Evolutionary conservation across 345 rosid species (phyloP), one percentile per base, ranked within the genome.

Genomic region (Dovyalis caffra): DNA sequence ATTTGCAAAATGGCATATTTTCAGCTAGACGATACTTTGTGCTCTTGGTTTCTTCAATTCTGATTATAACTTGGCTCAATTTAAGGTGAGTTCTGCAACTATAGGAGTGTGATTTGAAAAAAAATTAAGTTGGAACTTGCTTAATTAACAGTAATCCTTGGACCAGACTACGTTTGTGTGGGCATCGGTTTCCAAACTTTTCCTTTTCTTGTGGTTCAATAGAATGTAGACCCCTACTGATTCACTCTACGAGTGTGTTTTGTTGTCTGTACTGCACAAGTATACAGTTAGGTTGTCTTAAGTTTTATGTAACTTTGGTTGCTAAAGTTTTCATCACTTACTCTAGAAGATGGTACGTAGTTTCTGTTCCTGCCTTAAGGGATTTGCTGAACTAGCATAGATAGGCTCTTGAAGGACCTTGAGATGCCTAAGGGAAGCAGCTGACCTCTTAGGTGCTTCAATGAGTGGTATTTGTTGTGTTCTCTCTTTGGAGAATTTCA

Each of bases 51-150:
- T 91, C 97, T 66, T 94, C 98, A 20, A 18, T 92, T 68, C 86
- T 91, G 70, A 82, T 91, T 60, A 94, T 94, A 69, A 81, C 90
- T 70, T 94, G 97, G 97, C 90, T 94, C 58, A 94, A 94, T 81
- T 74, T 94, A 78, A 92, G 98, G 98, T 89, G 67, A 70, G 80
- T 79, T 77, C 68, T 62, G 1, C 26, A 29, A 51, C 25, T 5
- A 15, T 56, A 51, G 1, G 49, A 3, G 5, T 15, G 18, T 43
- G 49, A 43, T 14, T 43, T 43, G 49, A 43, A 43, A 43, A 14
- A 11, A 14, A 43, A 43, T 43, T 43, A 43, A 12, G 5, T 14
- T 3, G 49, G 49, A 43, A 43, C 49, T 11, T 11, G 16, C 49
- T n/a, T n/a, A n/a, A n/a, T 43, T 43, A 43, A 18, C 49, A 43